Percentiles rank a stretch among this genome's conserved stretches.
phyloP scores from a whole-genome alignment of 2,329 filamentous ascomycete species.

The Diaporthe vexans region DNA sequence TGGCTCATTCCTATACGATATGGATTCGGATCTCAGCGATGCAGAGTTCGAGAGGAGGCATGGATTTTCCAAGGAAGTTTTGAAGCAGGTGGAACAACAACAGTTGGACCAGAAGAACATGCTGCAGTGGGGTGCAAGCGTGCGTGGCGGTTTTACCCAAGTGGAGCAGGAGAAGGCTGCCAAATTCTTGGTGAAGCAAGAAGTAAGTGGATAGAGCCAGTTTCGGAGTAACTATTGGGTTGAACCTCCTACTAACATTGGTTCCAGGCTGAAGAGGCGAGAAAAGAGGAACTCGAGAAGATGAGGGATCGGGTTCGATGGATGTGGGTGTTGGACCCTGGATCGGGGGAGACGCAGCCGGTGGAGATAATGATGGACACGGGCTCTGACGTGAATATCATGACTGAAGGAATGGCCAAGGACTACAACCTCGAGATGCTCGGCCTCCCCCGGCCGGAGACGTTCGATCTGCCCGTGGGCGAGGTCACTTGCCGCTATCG shows the following conservation, averaged over 20 bases:
- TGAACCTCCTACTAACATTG: background rate
- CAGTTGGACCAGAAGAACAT: background rate
- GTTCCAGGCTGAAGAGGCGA: background rate
- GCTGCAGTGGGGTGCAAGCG: background rate
- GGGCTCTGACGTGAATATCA: conserved; percentile 11
- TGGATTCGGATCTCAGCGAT: background rate
- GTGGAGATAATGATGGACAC: conserved; percentile 25
- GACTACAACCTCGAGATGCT: background rate
- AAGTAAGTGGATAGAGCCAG: conserved; percentile 5
- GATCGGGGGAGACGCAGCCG: background rate
- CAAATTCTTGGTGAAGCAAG: background rate
- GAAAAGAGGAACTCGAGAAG: background rate
- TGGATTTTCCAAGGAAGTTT: background rate
- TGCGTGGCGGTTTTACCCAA: background rate
- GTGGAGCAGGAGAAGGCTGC: background rate
- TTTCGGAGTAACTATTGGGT: background rate
- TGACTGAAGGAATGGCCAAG: conserved; percentile 9
- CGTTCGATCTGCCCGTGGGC: background rate
- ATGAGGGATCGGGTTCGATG: background rate
- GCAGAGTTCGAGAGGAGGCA: background rate
- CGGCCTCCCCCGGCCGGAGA: background rate
- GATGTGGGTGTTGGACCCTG: conserved; percentile 15
- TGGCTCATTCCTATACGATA: background rate
- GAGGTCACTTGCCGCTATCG: conserved; percentile 11
- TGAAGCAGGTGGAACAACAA: background rate